These are phyloP conservation scores for Thymus quinquecostatus DNA, from an alignment of 257 asterid species.

Conservation along the genomic window DNA sequence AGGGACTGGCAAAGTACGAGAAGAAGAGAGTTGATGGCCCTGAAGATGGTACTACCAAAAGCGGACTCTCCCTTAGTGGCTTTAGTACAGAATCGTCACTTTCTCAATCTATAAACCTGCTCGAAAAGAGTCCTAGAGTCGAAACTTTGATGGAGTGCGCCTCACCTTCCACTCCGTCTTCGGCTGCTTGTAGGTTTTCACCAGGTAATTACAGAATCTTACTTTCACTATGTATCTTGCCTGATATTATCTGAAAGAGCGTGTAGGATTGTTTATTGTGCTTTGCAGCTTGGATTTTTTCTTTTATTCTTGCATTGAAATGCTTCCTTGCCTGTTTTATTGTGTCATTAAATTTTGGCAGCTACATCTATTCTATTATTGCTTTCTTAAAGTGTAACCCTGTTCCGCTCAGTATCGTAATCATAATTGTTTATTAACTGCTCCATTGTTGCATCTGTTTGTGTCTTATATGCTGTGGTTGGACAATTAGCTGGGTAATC, in stretches of 20 bases:
- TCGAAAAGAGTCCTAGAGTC: slow-evolving; percentile 63
- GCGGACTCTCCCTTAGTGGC: slow-evolving; percentile 38
- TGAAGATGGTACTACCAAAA: slow-evolving; percentile 52
- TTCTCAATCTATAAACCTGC: slow-evolving; percentile 39
- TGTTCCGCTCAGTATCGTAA: neutral
- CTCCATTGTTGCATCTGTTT: neutral
- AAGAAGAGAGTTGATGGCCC: slow-evolving; percentile 80
- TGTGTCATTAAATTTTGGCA: neutral
- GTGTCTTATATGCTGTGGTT: neutral
- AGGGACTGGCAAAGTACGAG: slow-evolving; percentile 94
- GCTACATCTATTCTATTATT: neutral
- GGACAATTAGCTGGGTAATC: neutral
- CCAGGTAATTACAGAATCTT: slow-evolving; percentile 59
- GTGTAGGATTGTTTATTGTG: neutral
- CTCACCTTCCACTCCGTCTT: slow-evolving; percentile 76
- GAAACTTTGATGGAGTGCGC: slow-evolving; percentile 53
- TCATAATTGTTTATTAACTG: slow-evolving; percentile 3
- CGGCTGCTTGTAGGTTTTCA: slow-evolving; percentile 81
- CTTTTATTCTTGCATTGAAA: neutral
- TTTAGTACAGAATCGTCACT: slow-evolving; percentile 47
- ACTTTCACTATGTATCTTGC: slow-evolving; percentile 19
- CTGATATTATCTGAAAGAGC: neutral
- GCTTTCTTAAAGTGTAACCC: neutral
- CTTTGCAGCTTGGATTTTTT: slow-evolving; percentile 8
- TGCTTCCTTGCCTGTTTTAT: neutral